Evolutionary conservation across 257 asterid genomes (phyloP).

Genomic region (Knoxia roxburghii): DNA sequence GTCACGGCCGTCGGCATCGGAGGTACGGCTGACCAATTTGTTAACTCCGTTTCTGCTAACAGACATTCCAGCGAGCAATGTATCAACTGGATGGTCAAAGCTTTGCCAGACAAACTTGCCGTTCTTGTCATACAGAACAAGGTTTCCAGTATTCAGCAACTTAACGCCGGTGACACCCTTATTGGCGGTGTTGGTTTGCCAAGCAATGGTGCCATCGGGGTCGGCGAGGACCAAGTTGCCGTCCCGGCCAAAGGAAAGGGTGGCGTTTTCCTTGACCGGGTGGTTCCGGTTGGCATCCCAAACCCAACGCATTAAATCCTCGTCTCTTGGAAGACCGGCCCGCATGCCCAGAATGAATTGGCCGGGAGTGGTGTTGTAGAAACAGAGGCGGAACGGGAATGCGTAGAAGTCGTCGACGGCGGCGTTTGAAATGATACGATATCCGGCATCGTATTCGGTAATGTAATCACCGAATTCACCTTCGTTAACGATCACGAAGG

Average conservation of each 20-base stretch:
- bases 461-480: conserved; percentile 11
- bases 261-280: conserved; percentile 23
- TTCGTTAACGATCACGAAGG: conserved; percentile 11
- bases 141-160: conserved; percentile 13
- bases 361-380: conserved; percentile 21
- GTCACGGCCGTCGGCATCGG: conserved; percentile 4
- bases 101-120: conserved; percentile 21
- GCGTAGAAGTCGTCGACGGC: neutral
- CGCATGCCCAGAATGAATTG: conserved; percentile 4
- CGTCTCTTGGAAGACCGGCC: conserved; percentile 10
- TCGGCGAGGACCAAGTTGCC: conserved; percentile 22
- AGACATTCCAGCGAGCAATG: conserved; percentile 10
- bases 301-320: conserved; percentile 14
- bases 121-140: conserved; percentile 9
- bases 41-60: neutral
- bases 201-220: conserved; percentile 16
- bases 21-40: conserved; percentile 17
- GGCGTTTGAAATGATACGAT: conserved; percentile 9
- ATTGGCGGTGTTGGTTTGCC: conserved; percentile 21
- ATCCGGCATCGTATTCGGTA: conserved; percentile 12
- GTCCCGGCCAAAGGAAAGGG: conserved; percentile 17
- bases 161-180: conserved; percentile 16
- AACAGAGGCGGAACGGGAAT: conserved; percentile 11
- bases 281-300: conserved; percentile 25
- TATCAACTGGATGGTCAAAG: conserved; percentile 23